Percentiles rank a stretch among this genome's conserved stretches.
phyloP scores from a whole-genome alignment of 225 moss, liverwort and hornwort species.

The Marchantia paleacea region DNA sequence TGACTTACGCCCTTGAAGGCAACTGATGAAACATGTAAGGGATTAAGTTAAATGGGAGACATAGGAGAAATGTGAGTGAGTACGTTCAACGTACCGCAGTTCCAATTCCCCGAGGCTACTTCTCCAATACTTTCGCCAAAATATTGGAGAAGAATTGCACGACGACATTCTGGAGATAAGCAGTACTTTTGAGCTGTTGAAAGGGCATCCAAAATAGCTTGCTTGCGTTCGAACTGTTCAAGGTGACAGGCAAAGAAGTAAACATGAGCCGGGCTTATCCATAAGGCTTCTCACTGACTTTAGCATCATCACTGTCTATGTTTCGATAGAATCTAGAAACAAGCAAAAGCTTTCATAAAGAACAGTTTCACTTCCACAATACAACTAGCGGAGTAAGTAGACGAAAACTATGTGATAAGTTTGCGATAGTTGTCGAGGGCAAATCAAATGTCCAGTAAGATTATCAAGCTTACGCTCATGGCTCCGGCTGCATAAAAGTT shows the following conservation, averaged over 20 bases:
- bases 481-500: conserved; percentile 66
- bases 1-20: no score
- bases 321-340: background rate
- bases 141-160: conserved; percentile 66
- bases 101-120: conserved; percentile 20
- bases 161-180: conserved; percentile 66
- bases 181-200: conserved; percentile 85
- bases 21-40: background rate
- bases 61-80: background rate
- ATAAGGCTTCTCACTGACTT: background rate
- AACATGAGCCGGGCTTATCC: background rate
- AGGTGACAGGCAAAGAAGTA: background rate
- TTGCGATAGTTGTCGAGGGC: background rate
- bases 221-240: conserved; percentile 51
- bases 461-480: conserved; percentile 42
- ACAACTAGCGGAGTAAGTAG: background rate
- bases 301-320: background rate
- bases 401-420: background rate
- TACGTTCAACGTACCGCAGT: conserved; percentile 54
- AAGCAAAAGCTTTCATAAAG: background rate
- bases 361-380: background rate
- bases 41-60: background rate
- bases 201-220: conserved; percentile 67
- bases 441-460: background rate
- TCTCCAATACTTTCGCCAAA: conserved; percentile 53